Evolutionary conservation across 805 yeast genomes (phyloP).

Genomic region (Starmerella ratchasimensis): DNA sequence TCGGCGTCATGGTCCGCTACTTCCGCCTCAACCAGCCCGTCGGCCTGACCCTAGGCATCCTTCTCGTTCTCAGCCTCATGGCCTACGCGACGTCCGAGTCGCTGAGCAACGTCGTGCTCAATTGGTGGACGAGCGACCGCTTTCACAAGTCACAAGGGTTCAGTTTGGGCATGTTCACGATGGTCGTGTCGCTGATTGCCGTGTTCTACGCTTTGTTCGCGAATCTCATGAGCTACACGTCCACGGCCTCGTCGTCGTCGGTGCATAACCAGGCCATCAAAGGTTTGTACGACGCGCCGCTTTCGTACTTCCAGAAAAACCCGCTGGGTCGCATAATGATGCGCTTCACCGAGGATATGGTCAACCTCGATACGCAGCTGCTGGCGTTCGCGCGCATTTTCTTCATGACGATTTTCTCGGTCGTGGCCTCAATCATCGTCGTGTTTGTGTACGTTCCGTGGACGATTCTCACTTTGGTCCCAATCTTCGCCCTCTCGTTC

Average conservation of each 20-base stretch:
- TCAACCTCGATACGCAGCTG: conserved; percentile 63
- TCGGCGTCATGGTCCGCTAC: conserved; percentile 8
- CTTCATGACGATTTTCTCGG: conserved; percentile 36
- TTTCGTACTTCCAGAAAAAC: conserved; percentile 67
- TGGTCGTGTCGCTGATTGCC: conserved; percentile 8
- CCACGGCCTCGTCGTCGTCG: conserved; percentile 36
- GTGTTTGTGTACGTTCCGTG: conserved; percentile 60
- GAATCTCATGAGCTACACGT: conserved; percentile 25
- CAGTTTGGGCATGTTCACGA: conserved; percentile 47
- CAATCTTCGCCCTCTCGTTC: conserved; percentile 33
- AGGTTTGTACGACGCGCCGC: conserved; percentile 56
- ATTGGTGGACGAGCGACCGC: conserved; percentile 58
- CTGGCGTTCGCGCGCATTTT: conserved; percentile 22
- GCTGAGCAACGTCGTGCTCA: conserved; percentile 32
- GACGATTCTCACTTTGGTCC: conserved; percentile 46
- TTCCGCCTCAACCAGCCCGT: conserved; percentile 6
- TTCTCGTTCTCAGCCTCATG: conserved; percentile 1
- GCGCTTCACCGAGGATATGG: conserved; percentile 77
- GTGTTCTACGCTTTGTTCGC: conserved; percentile 7
- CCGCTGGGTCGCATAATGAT: conserved; percentile 62
- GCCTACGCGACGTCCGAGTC: conserved; percentile 34
- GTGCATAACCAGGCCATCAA: conserved; percentile 49
- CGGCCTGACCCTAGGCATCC: conserved; percentile 1
- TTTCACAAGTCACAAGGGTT: conserved; percentile 39
- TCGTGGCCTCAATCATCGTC: conserved; percentile 48